Evolutionary conservation across 345 rosid species (phyloP).

Genomic region (Microthlaspi erraticum): DNA sequence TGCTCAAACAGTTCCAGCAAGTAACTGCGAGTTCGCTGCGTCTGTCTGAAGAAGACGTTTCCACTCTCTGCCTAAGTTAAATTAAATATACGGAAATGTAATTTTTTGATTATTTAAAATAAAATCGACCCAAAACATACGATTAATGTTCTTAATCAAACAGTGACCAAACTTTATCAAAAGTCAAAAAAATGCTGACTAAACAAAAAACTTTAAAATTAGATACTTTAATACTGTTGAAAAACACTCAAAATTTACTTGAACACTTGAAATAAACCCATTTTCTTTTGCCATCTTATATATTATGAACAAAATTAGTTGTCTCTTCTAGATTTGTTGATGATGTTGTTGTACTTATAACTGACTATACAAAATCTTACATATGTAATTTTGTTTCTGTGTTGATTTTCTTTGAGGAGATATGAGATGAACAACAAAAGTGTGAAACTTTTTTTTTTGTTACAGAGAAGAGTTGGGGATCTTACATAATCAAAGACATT

Average conservation of each 20-base stretch:
- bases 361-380: slow-evolving; percentile 14
- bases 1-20: slow-evolving; percentile 12
- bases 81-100: too few relatives aligned
- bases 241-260: background rate
- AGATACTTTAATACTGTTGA: background rate
- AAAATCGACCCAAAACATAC: slow-evolving; percentile 4
- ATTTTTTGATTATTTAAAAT: too few relatives aligned
- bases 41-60: slow-evolving; percentile 21
- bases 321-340: slow-evolving; percentile 8
- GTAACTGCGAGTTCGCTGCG: slow-evolving; percentile 1
- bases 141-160: background rate
- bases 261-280: background rate
- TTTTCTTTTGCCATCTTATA: background rate
- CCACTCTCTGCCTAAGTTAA: background rate
- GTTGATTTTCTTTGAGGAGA: background rate
- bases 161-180: too few relatives aligned
- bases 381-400: background rate
- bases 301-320: too few relatives aligned
- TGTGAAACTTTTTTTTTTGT: slow-evolving; percentile 3
- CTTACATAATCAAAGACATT: slow-evolving; percentile 31
- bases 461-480: slow-evolving; percentile 17
- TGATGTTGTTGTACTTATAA: background rate
- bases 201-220: background rate
- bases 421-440: slow-evolving; percentile 17
- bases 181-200: too few relatives aligned